Percentiles rank a stretch among this genome's conserved stretches.
Conservation (phyloP, 352 stramenopile genomes). For the Globisporangium perplexum region DNA sequence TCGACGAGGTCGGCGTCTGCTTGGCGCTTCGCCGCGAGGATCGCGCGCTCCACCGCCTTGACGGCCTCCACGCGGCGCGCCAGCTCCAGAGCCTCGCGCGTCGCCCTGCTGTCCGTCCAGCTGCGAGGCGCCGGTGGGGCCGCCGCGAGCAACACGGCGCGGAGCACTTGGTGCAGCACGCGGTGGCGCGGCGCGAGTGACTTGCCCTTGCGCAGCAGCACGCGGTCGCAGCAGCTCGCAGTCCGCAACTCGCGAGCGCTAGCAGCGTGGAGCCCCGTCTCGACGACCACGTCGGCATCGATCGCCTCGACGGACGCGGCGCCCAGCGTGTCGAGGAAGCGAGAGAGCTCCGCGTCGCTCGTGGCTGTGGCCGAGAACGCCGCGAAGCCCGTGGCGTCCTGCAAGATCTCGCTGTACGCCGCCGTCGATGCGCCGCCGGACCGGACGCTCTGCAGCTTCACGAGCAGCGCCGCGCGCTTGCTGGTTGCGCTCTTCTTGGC, state of each 20-base stretch:
- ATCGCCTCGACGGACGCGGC: constrained; percentile 20
- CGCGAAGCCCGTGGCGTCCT: constrained; percentile 40
- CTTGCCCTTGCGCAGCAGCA: constrained; percentile 51
- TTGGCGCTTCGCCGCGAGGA: constrained; percentile 75
- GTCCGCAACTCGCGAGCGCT: constrained; percentile 30
- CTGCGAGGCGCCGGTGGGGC: constrained; percentile 9
- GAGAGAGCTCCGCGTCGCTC: constrained; percentile 26
- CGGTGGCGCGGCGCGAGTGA: constrained; percentile 35
- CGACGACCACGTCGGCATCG: constrained; percentile 53
- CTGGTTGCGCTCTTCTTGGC: constrained; percentile 39
- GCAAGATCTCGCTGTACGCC: constrained; percentile 53
- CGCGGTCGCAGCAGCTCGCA: constrained; percentile 35
- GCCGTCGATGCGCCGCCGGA: constrained; percentile 32
- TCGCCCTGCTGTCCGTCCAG: background rate
- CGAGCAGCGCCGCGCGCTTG: constrained; percentile 37
- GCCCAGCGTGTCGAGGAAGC: constrained; percentile 28
- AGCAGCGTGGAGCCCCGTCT: constrained; percentile 45
- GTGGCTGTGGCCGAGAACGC: constrained; percentile 23
- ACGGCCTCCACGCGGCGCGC: constrained; percentile 58
- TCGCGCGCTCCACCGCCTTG: constrained; percentile 68
- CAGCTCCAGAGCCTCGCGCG: constrained; percentile 35
- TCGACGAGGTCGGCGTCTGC: constrained; percentile 75
- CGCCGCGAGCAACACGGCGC: constrained; percentile 31
- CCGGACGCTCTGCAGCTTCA: constrained; percentile 66
- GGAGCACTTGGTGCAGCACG: constrained; percentile 53